Evolutionary conservation across 2,329 filamentous ascomycete genomes (phyloP), one percentile per base, ranked within the genome.

Genomic region (Cladosporium phlei): DNA sequence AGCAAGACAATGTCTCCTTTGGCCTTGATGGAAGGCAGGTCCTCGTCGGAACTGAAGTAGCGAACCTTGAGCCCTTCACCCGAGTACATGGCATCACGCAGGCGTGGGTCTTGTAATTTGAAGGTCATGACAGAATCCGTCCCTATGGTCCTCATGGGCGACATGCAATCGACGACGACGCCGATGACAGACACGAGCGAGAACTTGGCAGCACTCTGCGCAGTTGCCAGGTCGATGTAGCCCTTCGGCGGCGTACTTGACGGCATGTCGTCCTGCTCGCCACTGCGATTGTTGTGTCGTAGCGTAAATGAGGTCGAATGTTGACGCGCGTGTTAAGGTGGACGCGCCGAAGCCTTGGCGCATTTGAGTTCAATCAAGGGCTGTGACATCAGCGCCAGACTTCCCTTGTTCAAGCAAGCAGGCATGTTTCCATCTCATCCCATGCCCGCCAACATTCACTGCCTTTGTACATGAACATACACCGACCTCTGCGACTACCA

Each of bases 1-100:
- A 89, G 55, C 4, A 88, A 62, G 4, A 88, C 67, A n/a, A 87
- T 70, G 64, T 90, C 86, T 4, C 77, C 76, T 2, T 69, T 63
- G 2, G 68, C 62, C 14, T 63, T 55, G 14, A 78, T 63, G 10
- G 64, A 61, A 4, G 79, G 63, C 11, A 64, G 40, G 19, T 54
- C 34, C 7, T 49, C 45, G 38, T 73, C 46, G 1, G 70, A 63
- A 21, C 74, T 70, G 61, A 93, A 91, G 39, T 86, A 77, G 50
- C 74, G 76, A 47, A 89, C 64, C 12, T 43, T 51, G 19, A 63
- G 47, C n/a, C 58, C 59, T 40, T 56, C 46, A 7, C 44, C 35
- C 9, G 51, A 52, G 22, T 48, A 32, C 3, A 49, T 21, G 10
- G 51, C 40, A 37, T 54, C 46, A 14, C 46, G 51, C 2, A 59